These are phyloP conservation scores for Russula foetens DNA, from an alignment of 768 basidiomycete species.

Conservation along the genomic window DNA sequence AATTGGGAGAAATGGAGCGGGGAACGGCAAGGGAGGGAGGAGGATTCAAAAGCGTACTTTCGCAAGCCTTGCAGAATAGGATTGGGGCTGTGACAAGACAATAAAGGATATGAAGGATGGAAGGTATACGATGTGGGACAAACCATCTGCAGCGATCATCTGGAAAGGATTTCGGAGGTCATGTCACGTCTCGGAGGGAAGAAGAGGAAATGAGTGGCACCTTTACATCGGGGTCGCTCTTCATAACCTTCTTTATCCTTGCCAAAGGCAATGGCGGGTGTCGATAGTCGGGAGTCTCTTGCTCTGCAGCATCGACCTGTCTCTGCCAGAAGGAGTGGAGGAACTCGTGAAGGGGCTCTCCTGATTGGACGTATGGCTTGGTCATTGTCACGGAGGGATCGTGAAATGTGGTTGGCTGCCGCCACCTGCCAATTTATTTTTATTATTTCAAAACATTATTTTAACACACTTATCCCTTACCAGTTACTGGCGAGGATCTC, in stretches of 20 bases:
- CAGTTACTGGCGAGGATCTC: background rate
- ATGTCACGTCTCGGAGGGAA: background rate
- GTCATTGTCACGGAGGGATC: slow-evolving; percentile 20
- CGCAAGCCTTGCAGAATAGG: slow-evolving; percentile 95
- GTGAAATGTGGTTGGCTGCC: slow-evolving; percentile 17
- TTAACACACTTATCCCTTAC: slow-evolving; percentile 2
- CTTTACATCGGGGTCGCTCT: slow-evolving; percentile 95
- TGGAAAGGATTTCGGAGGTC: slow-evolving; percentile 24
- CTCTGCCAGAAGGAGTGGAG: slow-evolving; percentile 85
- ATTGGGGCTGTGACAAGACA: slow-evolving; percentile 59
- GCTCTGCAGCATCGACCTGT: slow-evolving; percentile 79
- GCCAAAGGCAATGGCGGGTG: slow-evolving; percentile 89
- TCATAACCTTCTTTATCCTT: slow-evolving; percentile 98
- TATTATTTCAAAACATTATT: background rate
- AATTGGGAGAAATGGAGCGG: background rate
- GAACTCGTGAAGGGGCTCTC: slow-evolving; percentile 82
- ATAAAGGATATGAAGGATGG: slow-evolving; percentile 11
- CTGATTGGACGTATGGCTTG: slow-evolving; percentile 68
- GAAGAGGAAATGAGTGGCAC: slow-evolving; percentile 36
- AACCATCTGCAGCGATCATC: slow-evolving; percentile 99
- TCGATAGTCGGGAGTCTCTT: slow-evolving; percentile 80
- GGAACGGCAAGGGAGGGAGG: background rate
- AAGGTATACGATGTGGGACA: slow-evolving; percentile 22
- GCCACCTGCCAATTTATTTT: background rate
- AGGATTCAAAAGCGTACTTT: slow-evolving; percentile 54